A percentile compares a stretch with the other conserved stretches of the same genome.
Conservation (phyloP, 1,284 basidiomycete species). For the Trichosporon ovoides region DNA sequence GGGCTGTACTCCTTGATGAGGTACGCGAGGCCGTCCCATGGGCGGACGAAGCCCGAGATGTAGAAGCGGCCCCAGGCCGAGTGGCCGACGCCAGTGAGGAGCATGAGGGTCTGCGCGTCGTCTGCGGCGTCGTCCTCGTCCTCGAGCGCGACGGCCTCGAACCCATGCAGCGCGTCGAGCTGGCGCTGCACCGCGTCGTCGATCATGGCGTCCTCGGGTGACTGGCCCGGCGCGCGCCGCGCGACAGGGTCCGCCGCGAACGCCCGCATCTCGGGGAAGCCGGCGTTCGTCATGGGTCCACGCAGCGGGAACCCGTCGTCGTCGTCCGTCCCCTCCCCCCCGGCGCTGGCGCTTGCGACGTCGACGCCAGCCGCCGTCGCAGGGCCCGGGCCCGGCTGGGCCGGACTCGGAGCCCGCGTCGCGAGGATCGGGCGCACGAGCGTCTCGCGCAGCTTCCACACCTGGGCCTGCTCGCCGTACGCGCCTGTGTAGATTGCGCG, state of each 20-base stretch:
- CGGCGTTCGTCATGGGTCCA: slow-evolving; percentile 44
- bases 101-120: slow-evolving; percentile 34
- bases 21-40: slow-evolving; percentile 54
- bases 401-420: not conserved
- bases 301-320: slow-evolving; percentile 22
- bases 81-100: slow-evolving; percentile 53
- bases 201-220: slow-evolving; percentile 39
- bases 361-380: too few species aligned
- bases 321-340: not conserved
- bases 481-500: slow-evolving; percentile 52
- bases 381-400: not conserved
- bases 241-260: slow-evolving; percentile 16
- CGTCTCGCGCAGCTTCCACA: slow-evolving; percentile 54
- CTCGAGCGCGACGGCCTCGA: slow-evolving; percentile 34
- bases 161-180: slow-evolving; percentile 39
- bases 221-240: slow-evolving; percentile 4
- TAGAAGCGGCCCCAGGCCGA: slow-evolving; percentile 54
- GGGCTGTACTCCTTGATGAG: slow-evolving; percentile 53
- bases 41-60: slow-evolving; percentile 50
- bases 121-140: slow-evolving; percentile 31
- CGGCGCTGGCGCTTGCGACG: not conserved
- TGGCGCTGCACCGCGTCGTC: slow-evolving; percentile 37
- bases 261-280: slow-evolving; percentile 36
- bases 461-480: slow-evolving; percentile 55
- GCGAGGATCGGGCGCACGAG: slow-evolving; percentile 39